Evolutionary conservation across 345 rosid species (phyloP), one percentile per base, ranked within the genome.

Genomic region (Eucalyptus sideroxylon): DNA sequence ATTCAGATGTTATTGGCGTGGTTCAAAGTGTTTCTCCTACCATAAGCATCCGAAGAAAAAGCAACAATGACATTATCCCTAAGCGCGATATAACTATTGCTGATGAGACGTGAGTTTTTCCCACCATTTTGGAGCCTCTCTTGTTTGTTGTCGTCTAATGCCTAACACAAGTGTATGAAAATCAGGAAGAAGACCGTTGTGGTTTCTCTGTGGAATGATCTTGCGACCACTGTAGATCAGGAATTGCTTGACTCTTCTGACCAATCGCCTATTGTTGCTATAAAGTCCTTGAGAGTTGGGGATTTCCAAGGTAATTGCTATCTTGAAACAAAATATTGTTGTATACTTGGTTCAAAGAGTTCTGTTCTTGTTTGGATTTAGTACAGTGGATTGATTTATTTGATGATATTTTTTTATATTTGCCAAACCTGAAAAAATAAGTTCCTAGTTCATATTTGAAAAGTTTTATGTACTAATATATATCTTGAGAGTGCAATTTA

Each of bases 181-280:
- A 89, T 34, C 94, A 96, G 98, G 87, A 96, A 95, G 93, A 98
- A 92, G 93, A 94, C 97, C 27, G 99, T 98, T 51, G 95, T 94
- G 50, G 97, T 98, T 87, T 95, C 99, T 37, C 87, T 98, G 83
- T 97, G 98, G 99, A 98, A 95, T 90, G 97, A 96, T 19, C 94
- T 97, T 55, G 98, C 99, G 88, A 97, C 96, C n/a, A 88, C 86
- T 86, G 83, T 94, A 21, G 99, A 96, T 42, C 98, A 97, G 92
- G 96, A 97, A 42, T 92, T 96, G 91, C 94, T 96, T 26, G 97
- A 97, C 88, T 87, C 88, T 88, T 96, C 95, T 91, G 96, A 94
- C 90, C 90, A 92, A 90, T 95, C 94, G 3, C 99, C 99, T 11
- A 88, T 95, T 49, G 94, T 98, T 86, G 98, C 99, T 34, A 92